Evolutionary conservation across 148 eudicot species (phyloP), one percentile per base, ranked within the genome.

Genomic region (Cornus suecica): DNA sequence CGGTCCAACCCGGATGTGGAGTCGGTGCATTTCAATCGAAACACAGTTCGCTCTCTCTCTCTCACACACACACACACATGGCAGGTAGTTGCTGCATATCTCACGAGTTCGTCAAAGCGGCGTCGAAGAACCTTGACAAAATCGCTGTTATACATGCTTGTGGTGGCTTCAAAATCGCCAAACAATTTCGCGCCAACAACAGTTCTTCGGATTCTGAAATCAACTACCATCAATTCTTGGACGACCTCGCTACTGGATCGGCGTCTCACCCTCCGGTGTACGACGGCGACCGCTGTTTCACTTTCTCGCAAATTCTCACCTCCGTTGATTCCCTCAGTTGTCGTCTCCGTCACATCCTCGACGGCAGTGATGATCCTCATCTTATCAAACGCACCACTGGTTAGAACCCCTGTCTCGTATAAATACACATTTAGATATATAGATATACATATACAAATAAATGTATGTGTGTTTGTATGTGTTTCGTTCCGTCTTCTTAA

Each of bases 81-180:
- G 62, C 62, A 11, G 24, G 25, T 20, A 22, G 24, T 14, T 92
- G 98, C 74, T 92, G 98, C 81, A 83, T 92, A 65, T 85, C 95
- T 23, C 98, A 94, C 82, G 75, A 70, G 58, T 92, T 94, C 76
- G 73, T 68, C 70, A 82, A 70, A 69, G 73, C 85, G 4, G 97
- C 98, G 15, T 75, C 88, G 10, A 37, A 68, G 26, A 75, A 70
- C 77, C 90, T 92, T 74, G 67, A 79, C 42, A 94, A 90, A 74
- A 73, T 81, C n/a, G 93, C 98, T 22, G 89, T 90, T 45, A 80
- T 92, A 68, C 88, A 85, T 42, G 86, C 90, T 68, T 62, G 51
- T 67, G 86, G 88, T 68, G 87, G 87, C 66, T 84, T 85, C 29
- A 70, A 62, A 28, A 56, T 77, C 52, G 68, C 82, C 76, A 64